Base-by-base conservation (phyloP, 164 flowering plant genomes). In the Platanus orientalis region DNA sequence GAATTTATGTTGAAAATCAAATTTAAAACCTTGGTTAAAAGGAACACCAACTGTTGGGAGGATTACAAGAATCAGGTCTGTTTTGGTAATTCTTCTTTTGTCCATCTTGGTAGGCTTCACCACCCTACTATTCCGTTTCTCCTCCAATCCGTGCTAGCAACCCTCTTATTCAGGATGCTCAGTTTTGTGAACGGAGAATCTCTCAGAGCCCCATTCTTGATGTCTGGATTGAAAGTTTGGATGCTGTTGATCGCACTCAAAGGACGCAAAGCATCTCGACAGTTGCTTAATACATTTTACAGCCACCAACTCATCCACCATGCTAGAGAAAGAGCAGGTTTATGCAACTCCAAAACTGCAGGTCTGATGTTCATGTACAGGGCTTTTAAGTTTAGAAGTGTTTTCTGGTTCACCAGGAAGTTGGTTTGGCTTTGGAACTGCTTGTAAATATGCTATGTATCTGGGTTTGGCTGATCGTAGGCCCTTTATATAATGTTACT, bases 101-200 rank as follows among this genome's bases (percentile, higher is more conserved):
- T 59, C 32, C 11, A 0, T 23, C 20, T 42, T 42, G n/a, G 28
- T 61, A 72, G 75, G 75, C 71, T n/a, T 67, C 75, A 9, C 75
- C 75, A 11, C 64, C 75, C 3, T 67, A 12, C 28, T 72, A 57
- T 55, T 58, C 61, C 16, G 71, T 66, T 36, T 72, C 75, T 23
- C 75, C 75, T 44, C 75, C 71, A 2, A 21, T 63, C 52, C 75
- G 75, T 51, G 24, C 71, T 3, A 54, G 63, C 52, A 72, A 72
- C 54, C 75, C 75, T 20, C 53, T 72, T 17, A 53, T 67, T 55
- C 71, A 58, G 58, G 75, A 72, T 59, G 68, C 30, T 1, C 44
- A 61, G 23, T 72, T 72, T 58, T 65, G 29, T 2, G 64, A 67
- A 39, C 71, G 59, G 48, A 55, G 66, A 29, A 52, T 61, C 42